Evolutionary conservation across 768 basidiomycete species (phyloP), one percentile per base, ranked within the genome.

Genomic region (Epithele typhae): DNA sequence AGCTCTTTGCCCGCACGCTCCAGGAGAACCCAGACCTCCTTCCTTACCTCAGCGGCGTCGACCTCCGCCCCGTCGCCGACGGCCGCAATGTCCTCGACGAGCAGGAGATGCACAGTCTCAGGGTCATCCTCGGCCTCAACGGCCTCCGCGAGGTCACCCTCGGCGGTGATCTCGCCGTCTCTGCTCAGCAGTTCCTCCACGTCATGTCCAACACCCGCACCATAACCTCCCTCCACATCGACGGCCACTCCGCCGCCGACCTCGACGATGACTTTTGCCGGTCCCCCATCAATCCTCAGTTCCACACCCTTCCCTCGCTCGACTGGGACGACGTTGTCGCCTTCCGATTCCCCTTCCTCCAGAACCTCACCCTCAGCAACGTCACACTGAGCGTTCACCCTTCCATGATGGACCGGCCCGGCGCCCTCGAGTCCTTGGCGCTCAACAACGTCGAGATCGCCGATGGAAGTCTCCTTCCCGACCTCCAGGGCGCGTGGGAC

Each of bases 261-360:
- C 57, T 14, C 7, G 27, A 30, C 27, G 27, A 30, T 7, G 27
- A 7, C 27, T 7, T 14, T 7, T n/a, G n/a, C n/a, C n/a, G n/a
- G n/a, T 30, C 14, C 14, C 8, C 7, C 27, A 14, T 14, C 8
- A 30, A 30, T 30, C 27, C 27, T 7, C 27, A 14, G 22, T 30
- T 25, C 25, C 43, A 42, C 44, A 45, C 19, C 24, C 25, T 59
- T 21, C 64, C 74, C 1, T 75, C 75, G 15, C 57, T 82, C 53
- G 72, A 74, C 51, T 80, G 78, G 78, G 76, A 79, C 54, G 76
- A 79, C 42, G 61, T 61, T 30, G 58, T 78, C n/a, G 64, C 68
- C 2, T 70, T 67, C 60, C 68, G 64, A 37, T 78, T 80, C 52
- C 61, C 69, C 8, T 67, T 59, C 45, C 67, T 80, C 24, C 63